Percentiles rank a stretch among this genome's conserved stretches.
Evolutionary conservation across 768 basidiomycete genomes (phyloP).

Genomic region (Xerocomellus chrysenteron): DNA sequence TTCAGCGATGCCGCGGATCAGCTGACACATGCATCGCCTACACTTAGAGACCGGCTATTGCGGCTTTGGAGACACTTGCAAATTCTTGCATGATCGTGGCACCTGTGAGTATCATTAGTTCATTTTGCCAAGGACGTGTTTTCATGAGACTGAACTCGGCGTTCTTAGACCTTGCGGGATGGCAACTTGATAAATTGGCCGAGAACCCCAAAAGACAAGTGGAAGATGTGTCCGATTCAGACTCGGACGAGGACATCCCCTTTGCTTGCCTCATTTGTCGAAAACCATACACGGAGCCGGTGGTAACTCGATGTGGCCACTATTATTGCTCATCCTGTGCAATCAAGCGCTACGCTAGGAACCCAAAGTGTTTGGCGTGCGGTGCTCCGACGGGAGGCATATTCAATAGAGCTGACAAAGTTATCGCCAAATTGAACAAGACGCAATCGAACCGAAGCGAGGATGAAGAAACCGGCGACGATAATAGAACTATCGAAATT

Average conservation of each 20-base stretch:
- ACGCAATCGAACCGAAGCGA: conserved; percentile 57
- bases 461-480: conserved; percentile 42
- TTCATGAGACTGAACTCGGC: conserved; percentile 9
- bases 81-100: conserved; percentile 97
- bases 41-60: conserved; percentile 92
- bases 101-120: conserved; percentile 60
- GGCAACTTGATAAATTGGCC: conserved; percentile 95
- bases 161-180: conserved; percentile 83
- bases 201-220: conserved; percentile 66
- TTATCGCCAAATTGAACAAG: conserved; percentile 84
- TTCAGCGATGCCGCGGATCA: conserved; percentile 11
- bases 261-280: conserved; percentile 99
- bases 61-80: conserved; percentile 98
- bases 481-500: conserved; percentile 50
- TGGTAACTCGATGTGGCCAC: conserved; percentile 95
- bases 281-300: conserved; percentile 90
- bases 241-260: conserved; percentile 86
- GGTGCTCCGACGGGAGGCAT: conserved; percentile 92
- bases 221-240: conserved; percentile 58
- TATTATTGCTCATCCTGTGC: conserved; percentile 96
- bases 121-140: background rate
- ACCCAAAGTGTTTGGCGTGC: conserved; percentile 94
- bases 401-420: conserved; percentile 93
- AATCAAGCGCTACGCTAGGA: conserved; percentile 91
- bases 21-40: conserved; percentile 7